Evolutionary conservation across 2,329 filamentous ascomycete species (phyloP).

Genomic region (Lachnellula occidentalis): DNA sequence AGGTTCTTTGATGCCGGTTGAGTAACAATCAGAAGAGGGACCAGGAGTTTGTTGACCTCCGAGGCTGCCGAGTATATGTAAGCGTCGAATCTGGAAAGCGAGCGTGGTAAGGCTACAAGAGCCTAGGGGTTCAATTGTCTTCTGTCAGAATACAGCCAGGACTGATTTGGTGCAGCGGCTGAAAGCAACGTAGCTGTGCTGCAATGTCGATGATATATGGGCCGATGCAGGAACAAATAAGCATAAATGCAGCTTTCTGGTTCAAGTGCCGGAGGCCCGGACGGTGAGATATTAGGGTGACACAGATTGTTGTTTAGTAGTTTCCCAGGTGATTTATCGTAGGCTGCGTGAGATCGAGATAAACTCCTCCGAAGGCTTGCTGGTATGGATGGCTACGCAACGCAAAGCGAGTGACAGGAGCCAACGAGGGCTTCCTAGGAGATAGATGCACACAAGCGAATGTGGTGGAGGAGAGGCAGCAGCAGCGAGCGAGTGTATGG

Average conservation of each 20-base stretch:
- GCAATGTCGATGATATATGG: constrained; percentile 12
- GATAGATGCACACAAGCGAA: constrained; percentile 31
- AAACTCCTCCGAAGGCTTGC: constrained; percentile 27
- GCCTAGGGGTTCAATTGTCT: constrained; percentile 8
- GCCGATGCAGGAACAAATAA: constrained; percentile 18
- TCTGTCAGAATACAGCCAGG: constrained; percentile 19
- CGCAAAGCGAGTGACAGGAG: constrained; percentile 66
- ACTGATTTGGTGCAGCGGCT: constrained; percentile 21
- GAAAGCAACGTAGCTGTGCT: constrained; percentile 27
- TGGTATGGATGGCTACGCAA: constrained; percentile 22
- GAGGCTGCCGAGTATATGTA: constrained; percentile 27
- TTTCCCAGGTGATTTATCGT: constrained; percentile 12
- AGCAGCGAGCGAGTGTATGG: constrained; percentile 6
- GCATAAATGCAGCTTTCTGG: constrained; percentile 20
- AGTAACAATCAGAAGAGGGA: constrained; percentile 16
- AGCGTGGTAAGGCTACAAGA: constrained; percentile 27
- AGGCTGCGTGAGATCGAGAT: constrained; percentile 16
- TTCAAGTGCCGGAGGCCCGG: not conserved
- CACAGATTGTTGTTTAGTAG: constrained; percentile 7
- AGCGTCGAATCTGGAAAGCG: constrained; percentile 23
- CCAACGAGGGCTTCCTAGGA: constrained; percentile 65
- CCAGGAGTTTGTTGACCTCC: constrained; percentile 15
- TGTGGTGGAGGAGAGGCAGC: constrained; percentile 23
- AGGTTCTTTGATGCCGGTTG: constrained; percentile 7
- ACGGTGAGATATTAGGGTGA: not conserved